Evolutionary conservation across 1,284 basidiomycete genomes (phyloP), one percentile per base, ranked within the genome.

Genomic region (Ustilago xerochloae): DNA sequence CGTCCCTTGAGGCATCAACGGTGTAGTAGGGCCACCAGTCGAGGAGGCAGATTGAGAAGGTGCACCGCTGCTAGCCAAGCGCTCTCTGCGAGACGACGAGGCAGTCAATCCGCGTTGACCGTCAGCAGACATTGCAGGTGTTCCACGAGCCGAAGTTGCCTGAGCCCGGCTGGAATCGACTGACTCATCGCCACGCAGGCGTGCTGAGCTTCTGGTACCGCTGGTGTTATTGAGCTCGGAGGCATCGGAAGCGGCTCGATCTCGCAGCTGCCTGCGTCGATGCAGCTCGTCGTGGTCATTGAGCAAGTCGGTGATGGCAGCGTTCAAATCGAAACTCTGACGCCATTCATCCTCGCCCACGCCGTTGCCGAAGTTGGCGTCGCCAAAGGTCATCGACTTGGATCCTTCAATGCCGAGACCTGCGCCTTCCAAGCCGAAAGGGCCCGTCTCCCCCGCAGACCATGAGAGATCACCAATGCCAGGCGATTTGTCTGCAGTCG

Each of bases 371-470:
- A 75, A 60, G 41, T 69, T 61, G 53, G 39, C 55, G 38, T 61
- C 63, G 24, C 51, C 69, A 39, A 70, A 63, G 0, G 56, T 51
- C 62, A 74, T 66, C 10, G 70, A 73, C 36, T 65, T 63, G 38
- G 65, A 65, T 16, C 35, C 55, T 50, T 47, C 55, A 22, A 57
- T 55, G 16, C 53, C 64, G 12, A 50, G 49, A 30, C 52, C 57
- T 32, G 41, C 43, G 6, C 30, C 59, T n/a, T 50, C 71, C 20
- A 54, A 51, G 16, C 58, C 74, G 48, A 81, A 81, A 0, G 80
- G 80, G 0, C 80, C 80, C 0, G 78, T 80, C 57, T 81, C 80
- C 41, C 78, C 78, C 12, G 66, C 70, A n/a, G 78, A 61, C 80
- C 80, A 81, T 9, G 76, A 74, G 6, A 75, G 65, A 51, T 80